Evolutionary conservation across 164 flowering plant species (phyloP).

Genomic region (Vitis vinifera): DNA sequence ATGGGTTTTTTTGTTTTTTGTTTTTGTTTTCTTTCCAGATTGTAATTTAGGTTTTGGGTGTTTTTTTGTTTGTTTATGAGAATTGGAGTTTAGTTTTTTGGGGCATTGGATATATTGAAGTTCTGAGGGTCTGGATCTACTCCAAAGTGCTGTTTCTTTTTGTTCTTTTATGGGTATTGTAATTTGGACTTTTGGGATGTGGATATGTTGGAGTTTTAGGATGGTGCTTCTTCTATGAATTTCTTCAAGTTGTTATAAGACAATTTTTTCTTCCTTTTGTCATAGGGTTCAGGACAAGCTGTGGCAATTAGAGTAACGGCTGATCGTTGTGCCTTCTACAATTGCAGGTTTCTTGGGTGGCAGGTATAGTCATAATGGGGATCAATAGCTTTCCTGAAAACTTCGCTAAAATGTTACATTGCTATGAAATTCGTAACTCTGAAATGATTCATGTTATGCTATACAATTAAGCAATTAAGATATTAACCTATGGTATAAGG

Average conservation of each 20-base stretch:
- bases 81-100: not conserved
- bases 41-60: not conserved
- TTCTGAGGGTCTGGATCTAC: not conserved
- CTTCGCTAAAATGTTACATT: no score
- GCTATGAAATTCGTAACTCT: no score
- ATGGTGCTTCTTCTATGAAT: not conserved
- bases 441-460: no score
- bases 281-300: slow-evolving; percentile 96
- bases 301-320: slow-evolving; percentile 95
- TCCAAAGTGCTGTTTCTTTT: not conserved
- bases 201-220: not conserved
- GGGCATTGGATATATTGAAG: not conserved
- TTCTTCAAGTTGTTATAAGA: not conserved
- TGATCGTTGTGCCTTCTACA: slow-evolving; percentile 92
- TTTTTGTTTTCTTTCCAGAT: not conserved
- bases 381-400: no score
- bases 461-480: no score
- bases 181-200: not conserved
- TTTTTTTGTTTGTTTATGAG: not conserved
- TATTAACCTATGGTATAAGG: no score
- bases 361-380: slow-evolving; percentile 51
- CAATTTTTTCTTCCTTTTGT: slow-evolving; percentile 1
- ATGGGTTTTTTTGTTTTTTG: not conserved
- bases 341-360: slow-evolving; percentile 96
- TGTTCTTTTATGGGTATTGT: not conserved